A percentile compares a stretch with the other conserved stretches of the same genome.
phyloP scores from a whole-genome alignment of 2,329 filamentous ascomycete species.

The Trichothecium roseum region DNA sequence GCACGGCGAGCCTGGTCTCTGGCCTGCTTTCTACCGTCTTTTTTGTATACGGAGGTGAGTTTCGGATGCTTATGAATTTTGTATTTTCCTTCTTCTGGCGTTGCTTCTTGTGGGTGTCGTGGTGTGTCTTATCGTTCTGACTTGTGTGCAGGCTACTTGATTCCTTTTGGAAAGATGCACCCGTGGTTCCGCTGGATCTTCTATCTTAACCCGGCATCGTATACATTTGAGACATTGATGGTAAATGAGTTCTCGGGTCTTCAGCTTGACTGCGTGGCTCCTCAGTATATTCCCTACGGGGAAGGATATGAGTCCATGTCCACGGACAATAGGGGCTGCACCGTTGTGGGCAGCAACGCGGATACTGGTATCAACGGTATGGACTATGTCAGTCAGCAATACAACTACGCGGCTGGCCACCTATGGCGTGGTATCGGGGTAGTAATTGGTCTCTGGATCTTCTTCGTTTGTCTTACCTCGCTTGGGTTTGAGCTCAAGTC shows the following conservation, averaged over 20 bases:
- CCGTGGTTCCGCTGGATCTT: constrained; percentile 44
- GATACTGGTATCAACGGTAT: constrained; percentile 35
- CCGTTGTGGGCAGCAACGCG: constrained; percentile 34
- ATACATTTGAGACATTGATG: constrained; percentile 53
- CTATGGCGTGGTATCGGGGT: constrained; percentile 66
- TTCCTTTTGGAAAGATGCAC: constrained; percentile 34
- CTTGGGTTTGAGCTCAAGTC: constrained; percentile 46
- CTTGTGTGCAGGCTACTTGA: constrained; percentile 42
- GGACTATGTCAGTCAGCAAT: constrained; percentile 37
- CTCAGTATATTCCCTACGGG: constrained; percentile 43
- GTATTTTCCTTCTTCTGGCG: background rate
- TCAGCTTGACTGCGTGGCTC: constrained; percentile 44
- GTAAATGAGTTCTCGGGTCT: constrained; percentile 47
- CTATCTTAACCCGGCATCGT: constrained; percentile 39
- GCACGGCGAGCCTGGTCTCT: constrained; percentile 14
- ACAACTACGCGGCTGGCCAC: constrained; percentile 39
- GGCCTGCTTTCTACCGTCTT: constrained; percentile 16
- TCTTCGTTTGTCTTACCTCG: constrained; percentile 61
- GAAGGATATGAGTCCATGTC: constrained; percentile 14
- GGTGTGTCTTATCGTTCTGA: constrained; percentile 29
- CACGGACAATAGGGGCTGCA: constrained; percentile 36
- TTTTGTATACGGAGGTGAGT: constrained; percentile 17
- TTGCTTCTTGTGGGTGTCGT: too few relatives aligned
- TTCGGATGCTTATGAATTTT: too few relatives aligned
- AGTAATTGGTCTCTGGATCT: constrained; percentile 57